phyloP scores from a whole-genome alignment of 1,284 basidiomycete species.

The Apiotrichum brassicae region DNA sequence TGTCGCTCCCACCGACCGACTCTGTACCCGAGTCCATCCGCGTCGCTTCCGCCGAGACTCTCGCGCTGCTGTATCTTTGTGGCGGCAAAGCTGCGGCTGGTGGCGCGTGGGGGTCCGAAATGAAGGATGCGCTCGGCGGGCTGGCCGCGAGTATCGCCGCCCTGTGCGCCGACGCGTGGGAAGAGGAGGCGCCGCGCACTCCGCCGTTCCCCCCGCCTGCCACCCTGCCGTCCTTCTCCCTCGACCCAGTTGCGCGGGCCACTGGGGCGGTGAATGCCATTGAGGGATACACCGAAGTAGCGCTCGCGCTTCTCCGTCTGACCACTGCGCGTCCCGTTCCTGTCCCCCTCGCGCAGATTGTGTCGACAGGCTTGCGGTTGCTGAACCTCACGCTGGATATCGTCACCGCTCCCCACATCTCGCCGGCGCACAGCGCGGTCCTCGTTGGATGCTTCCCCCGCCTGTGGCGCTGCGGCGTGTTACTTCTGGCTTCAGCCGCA shows the following conservation, averaged over 20 bases:
- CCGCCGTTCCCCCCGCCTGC: slow-evolving; percentile 6
- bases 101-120: slow-evolving; percentile 31
- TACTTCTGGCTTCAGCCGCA: slow-evolving; percentile 27
- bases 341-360: slow-evolving; percentile 59
- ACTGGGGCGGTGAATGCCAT: slow-evolving; percentile 21
- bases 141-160: slow-evolving; percentile 22
- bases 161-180: slow-evolving; percentile 32
- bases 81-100: slow-evolving; percentile 39
- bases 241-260: slow-evolving; percentile 25
- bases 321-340: slow-evolving; percentile 61
- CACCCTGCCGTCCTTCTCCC: slow-evolving; percentile 19
- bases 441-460: slow-evolving; percentile 29
- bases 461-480: slow-evolving; percentile 35
- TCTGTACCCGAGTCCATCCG: slow-evolving; percentile 5
- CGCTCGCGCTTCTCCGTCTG: slow-evolving; percentile 49
- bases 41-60: slow-evolving; percentile 19
- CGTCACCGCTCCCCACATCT: slow-evolving; percentile 46
- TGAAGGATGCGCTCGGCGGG: slow-evolving; percentile 32
- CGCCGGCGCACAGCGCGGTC: slow-evolving; percentile 35
- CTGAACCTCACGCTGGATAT: slow-evolving; percentile 58
- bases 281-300: slow-evolving; percentile 30
- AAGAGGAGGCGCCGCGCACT: slow-evolving; percentile 24
- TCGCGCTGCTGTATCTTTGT: slow-evolving; percentile 34
- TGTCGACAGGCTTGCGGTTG: slow-evolving; percentile 40
- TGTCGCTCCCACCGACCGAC: slow-evolving; percentile 17